Base-by-base conservation (phyloP, 2,329 filamentous ascomycete genomes). In the Exophiala viscosa region DNA sequence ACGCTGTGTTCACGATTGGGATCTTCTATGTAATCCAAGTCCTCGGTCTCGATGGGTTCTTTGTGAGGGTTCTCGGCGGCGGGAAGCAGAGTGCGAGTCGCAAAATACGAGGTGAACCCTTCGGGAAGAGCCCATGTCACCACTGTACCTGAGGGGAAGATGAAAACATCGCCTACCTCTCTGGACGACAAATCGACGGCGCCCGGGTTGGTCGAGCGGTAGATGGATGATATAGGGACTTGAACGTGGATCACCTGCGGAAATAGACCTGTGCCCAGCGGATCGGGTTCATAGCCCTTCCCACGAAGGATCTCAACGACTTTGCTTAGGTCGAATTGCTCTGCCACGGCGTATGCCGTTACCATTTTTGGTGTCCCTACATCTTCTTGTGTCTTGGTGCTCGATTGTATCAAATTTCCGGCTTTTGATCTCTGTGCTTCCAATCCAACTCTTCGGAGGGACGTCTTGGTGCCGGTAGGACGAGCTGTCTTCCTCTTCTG, bases 141-240 rank as follows among this genome's bases (percentile, higher is more conserved):
- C 6, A 97, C 81, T 10, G 91, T 95, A 9, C 93, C 93, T 0
- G 91, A 96, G 7, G 92, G 90, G 61, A 99, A 99, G 51, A 99
- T 85, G 66, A 97, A 97, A 45, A 97, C 83, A 71, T 99, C 93
- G 32, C 90, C 91, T 52, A 83, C 69, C 65, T 76, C 75, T 49
- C 73, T 75, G 2, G 70, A 63, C 1, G 68, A 62, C 5, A 74
- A 55, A 57, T 71, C 68, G 34, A 64, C 57, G 14, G 70, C 64
- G 5, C 67, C 65, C 3, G 72, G 68, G 54, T 72, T 75, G 52
- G 68, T 67, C 23, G 73, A 69, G 46, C 72, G 69, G 35, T 70
- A 69, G 48, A 74, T 70, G 3, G 72, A 72, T 53, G 75, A 73
- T 28, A 75, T 69, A 45, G 74, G 70, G 56, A 77, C 69, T 58